Base-by-base conservation (phyloP, 2,329 filamentous ascomycete genomes). In the Thielaviopsis ethacetica region DNA sequence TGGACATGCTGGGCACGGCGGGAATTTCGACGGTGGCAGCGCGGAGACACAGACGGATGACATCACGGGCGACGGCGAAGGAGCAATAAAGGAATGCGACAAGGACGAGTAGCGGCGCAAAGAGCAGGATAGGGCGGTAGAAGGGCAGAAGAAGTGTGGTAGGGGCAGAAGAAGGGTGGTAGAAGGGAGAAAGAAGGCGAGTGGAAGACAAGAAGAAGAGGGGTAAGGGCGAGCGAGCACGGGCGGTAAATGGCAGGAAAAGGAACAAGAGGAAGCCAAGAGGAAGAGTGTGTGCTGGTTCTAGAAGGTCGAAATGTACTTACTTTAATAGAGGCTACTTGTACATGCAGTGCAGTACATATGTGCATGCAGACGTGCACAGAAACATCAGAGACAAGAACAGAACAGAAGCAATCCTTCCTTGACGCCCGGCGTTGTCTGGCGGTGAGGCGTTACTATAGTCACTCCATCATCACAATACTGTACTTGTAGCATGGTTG, bases 1-100 rank as follows among this genome's bases (percentile, higher is more conserved):
- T 65, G 54, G 64, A 66, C 2, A 64, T 58, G 13, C 63, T 66
- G 41, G 64, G 67, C 34, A 19, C 41, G 30, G 38, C n/a, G n/a
- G 26, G 34, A n/a, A 21, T 54, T 52, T 13, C n/a, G n/a, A 41
- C 41, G 2, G 44, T 44, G 2, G 26, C 7, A 38, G 21, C 38
- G 19, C 2, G 53, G 41, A 34, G 54, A 53, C 24, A 53, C 12
- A 26, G 52, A n/a, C 56, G 52, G 38, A 54, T 56, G 34, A 54
- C 55, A 50, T 26, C 34, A 58, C 51, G 19, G 7, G 19, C 52
- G 17, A 12, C 24, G 6, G 19, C 15, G 24, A 53, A 53, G 17
- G 52, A 53, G 19, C 52, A 53, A 30, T 53, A 30, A n/a, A 53
- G 24, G 24, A 30, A 26, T 49, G 34, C 44, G 21, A 34, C 10